Base-by-base conservation (phyloP, 2,329 filamentous ascomycete genomes). In the Colletotrichum endophyticum region DNA sequence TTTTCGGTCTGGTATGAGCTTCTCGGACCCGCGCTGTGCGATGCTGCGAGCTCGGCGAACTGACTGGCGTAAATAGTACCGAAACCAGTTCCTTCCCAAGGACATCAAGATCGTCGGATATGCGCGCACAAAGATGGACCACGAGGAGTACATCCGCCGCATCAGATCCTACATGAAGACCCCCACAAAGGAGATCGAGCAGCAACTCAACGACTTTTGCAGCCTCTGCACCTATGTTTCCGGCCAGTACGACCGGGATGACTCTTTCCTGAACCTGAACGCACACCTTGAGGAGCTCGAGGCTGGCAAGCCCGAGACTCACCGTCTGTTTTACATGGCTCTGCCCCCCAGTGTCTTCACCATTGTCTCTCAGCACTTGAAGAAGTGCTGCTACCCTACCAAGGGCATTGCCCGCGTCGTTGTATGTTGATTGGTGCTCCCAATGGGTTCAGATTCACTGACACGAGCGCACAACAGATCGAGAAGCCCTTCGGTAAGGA, bases 401-500 rank as follows among this genome's bases (percentile, higher is more conserved):
- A 95, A 92, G 78, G 97, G 97, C 79, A 95, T 99, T 86, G 94
- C 96, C 77, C 94, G 97, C 80, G 95, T 99, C 82, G 98, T 99
- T 87, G 96, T 98, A 88, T 85, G 94, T 87, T 16, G 12, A 16
- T 16, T 53, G 32, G 6, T 22, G 8, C 27, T 34, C 36, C 19
- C 34, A 32, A 34, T 36, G n/a, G 28, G 19, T 11, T 13, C 44
- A 13, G 8, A 15, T 25, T 28, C 36, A 13, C 73, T 79, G 34
- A 79, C 68, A 25, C 7, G 19, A 19, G 44, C 49, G 44, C 30
- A 62, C 39, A 78, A 80, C 81, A 97, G 95, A 95, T 99, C 80
- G 97, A 99, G 93, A 99, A 99, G 90, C 97, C 98, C 30, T 99
- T 99, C 84, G 97, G 98, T 81, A 99, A 99, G 89, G 97, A 99